Base-by-base conservation (phyloP, 2,329 filamentous ascomycete genomes). In the Fusarium vanettenii region DNA sequence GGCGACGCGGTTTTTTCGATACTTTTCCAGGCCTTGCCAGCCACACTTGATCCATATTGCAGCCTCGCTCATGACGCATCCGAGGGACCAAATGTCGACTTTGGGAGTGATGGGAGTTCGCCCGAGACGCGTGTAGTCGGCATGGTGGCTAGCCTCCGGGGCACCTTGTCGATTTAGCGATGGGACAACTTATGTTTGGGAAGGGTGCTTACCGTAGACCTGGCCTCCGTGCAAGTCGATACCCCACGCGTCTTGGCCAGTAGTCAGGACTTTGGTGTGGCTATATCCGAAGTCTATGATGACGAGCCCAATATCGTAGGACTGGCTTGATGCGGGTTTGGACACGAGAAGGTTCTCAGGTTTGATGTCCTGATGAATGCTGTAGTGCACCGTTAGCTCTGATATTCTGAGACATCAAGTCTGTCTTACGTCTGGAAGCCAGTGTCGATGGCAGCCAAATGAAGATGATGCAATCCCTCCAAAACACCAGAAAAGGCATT, bases 361-460 rank as follows among this genome's bases (percentile, higher is more conserved):
- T 29, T 69, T 73, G 57, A 73, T 63, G 50, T 71, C 68, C 22
- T 73, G 67, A n/a, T 73, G 71, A 16, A 73, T 61, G 8, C 68
- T 73, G 31, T 2, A 37, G 29, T 10, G 2, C 1, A 2, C n/a
- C 5, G 7, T 68, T 22, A 64, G 59, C 11, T 20, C 13, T 29
- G 20, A 22, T 29, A 6, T 29, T 14, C 8, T 4, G 6, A 48
- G 6, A 29, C 13, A 18, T 33, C 8, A 13, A 25, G 29, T 48
- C 2, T 37, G 22, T 2, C 43, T 39, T 29, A 60, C 35, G 29
- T 31, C 20, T 43, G 41, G 16, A 9, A n/a, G 20, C 16, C 2
- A 6, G 52, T 10, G 27, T 69, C 56, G 3, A n/a, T 27, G 3
- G 14, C 27, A n/a, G 9, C 29, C 2, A 18, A 31, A 22, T 66